A percentile compares a stretch with the other conserved stretches of the same genome.
Evolutionary conservation across 352 stramenopile genomes (phyloP).

Genomic region (Hyaloperonospora arabidopsidis): DNA sequence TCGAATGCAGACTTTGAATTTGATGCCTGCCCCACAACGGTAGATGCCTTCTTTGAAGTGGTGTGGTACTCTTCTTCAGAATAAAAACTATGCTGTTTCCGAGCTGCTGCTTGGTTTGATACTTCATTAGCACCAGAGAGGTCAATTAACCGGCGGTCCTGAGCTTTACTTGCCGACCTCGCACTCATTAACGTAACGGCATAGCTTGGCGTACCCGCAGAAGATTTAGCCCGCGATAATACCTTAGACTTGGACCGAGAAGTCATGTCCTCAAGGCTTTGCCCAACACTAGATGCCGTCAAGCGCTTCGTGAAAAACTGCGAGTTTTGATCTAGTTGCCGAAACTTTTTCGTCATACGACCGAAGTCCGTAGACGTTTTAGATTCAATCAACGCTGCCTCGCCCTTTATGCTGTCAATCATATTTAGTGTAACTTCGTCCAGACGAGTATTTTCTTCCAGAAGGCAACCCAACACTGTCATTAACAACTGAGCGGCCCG

Average conservation of each 20-base stretch:
- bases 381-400: slow-evolving; percentile 44
- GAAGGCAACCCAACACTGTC: slow-evolving; percentile 45
- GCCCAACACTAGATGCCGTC: slow-evolving; percentile 9
- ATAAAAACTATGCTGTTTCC: slow-evolving; percentile 72
- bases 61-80: slow-evolving; percentile 47
- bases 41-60: slow-evolving; percentile 16
- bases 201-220: slow-evolving; percentile 12
- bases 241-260: slow-evolving; percentile 24
- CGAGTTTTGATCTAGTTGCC: slow-evolving; percentile 42
- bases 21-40: slow-evolving; percentile 13
- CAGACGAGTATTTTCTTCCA: slow-evolving; percentile 42
- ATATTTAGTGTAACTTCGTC: slow-evolving; percentile 38
- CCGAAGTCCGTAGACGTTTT: slow-evolving; percentile 61
- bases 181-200: slow-evolving; percentile 42
- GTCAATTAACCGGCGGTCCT: slow-evolving; percentile 38
- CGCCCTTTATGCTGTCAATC: slow-evolving; percentile 48
- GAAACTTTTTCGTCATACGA: slow-evolving; percentile 58
- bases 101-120: slow-evolving; percentile 38
- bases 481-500: slow-evolving; percentile 64
- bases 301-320: slow-evolving; percentile 47
- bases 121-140: slow-evolving; percentile 37
- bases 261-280: slow-evolving; percentile 19
- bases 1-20: slow-evolving; percentile 43
- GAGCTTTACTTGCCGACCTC: slow-evolving; percentile 49
- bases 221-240: slow-evolving; percentile 10